Evolutionary conservation across 2,329 filamentous ascomycete genomes (phyloP).

Genomic region (Decorospora gaudefroyi): DNA sequence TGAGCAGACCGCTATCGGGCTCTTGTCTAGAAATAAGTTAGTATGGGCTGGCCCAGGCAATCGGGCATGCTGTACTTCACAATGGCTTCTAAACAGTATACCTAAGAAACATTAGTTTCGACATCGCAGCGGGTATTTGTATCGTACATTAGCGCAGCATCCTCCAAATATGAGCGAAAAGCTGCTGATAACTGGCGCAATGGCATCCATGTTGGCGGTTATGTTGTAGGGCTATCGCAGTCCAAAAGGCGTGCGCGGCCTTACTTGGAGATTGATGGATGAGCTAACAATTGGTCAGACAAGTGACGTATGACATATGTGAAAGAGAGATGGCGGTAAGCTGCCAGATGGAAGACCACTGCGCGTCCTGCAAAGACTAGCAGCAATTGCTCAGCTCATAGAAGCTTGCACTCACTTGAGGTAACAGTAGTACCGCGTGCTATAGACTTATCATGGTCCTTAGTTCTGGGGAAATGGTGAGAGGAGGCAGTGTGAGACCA

Average conservation of each 20-base stretch:
- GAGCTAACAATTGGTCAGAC: slow-evolving; percentile 10
- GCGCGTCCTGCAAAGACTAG: neutral
- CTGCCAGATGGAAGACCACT: neutral
- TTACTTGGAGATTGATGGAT: neutral
- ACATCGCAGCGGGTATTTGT: neutral
- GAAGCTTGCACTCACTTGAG: slow-evolving; percentile 3
- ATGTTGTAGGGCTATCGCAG: too few species aligned
- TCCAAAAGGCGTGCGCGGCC: too few species aligned
- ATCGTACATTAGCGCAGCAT: slow-evolving; percentile 84
- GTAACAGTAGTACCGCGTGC: neutral
- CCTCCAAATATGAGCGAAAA: slow-evolving; percentile 90
- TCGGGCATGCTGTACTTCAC: slow-evolving; percentile 68
- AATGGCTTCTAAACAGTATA: slow-evolving; percentile 95
- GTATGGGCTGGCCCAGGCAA: neutral
- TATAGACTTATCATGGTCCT: slow-evolving; percentile 19
- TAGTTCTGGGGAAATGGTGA: slow-evolving; percentile 3
- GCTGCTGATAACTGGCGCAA: slow-evolving; percentile 59
- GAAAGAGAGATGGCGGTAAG: slow-evolving; percentile 1
- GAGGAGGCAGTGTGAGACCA: slow-evolving; percentile 13
- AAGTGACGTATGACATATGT: slow-evolving; percentile 8
- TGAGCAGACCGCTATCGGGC: slow-evolving; percentile 77
- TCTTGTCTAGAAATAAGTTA: slow-evolving; percentile 66
- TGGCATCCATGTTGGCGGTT: slow-evolving; percentile 35
- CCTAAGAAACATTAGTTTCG: slow-evolving; percentile 56
- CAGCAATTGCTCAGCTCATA: neutral